Evolutionary conservation across 1,284 basidiomycete species (phyloP), one percentile per base, ranked within the genome.

Genomic region (Puccinia polysora): DNA sequence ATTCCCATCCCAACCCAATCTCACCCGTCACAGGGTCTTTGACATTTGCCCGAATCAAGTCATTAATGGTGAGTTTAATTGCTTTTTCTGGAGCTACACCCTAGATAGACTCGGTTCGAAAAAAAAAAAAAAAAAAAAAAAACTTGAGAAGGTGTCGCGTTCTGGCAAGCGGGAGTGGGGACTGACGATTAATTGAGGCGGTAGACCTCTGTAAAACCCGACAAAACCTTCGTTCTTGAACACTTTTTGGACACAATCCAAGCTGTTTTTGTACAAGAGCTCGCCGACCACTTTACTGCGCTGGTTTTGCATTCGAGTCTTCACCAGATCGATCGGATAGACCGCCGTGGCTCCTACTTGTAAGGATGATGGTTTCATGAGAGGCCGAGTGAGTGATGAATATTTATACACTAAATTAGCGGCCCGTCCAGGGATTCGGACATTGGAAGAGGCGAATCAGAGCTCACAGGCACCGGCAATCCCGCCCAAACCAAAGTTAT

Each of bases 61-160:
- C 95, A 83, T 98, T 98, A 75, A 98, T 88, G 2, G 95, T 96
- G 20, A 83, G 80, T 79, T 98, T 96, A 82, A 96, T 95, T 12
- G 92, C 92, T 82, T 96, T 99, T 81, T 99, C 95, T 14, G 95
- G 95, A 14, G 95, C 96, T 50, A 99, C 95, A 78, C 95, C 95
- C 90, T 92, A 79, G 4, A 58, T n/a, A n/a, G n/a, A n/a, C n/a
- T n/a, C n/a, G n/a, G n/a, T n/a, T n/a, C n/a, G n/a, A n/a, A n/a
- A n/a, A n/a, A n/a, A n/a, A n/a, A n/a, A n/a, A n/a, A n/a, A n/a
- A n/a, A n/a, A n/a, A n/a, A n/a, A n/a, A n/a, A n/a, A n/a, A n/a
- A n/a, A n/a, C n/a, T n/a, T 52, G 50, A 20, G 34, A 20, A 20
- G 30, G 43, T 45, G 14, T 34, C 10, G 3, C 15, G 1, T 20